Conservation (phyloP, 164 flowering plant genomes). For the Annona cherimola region DNA sequence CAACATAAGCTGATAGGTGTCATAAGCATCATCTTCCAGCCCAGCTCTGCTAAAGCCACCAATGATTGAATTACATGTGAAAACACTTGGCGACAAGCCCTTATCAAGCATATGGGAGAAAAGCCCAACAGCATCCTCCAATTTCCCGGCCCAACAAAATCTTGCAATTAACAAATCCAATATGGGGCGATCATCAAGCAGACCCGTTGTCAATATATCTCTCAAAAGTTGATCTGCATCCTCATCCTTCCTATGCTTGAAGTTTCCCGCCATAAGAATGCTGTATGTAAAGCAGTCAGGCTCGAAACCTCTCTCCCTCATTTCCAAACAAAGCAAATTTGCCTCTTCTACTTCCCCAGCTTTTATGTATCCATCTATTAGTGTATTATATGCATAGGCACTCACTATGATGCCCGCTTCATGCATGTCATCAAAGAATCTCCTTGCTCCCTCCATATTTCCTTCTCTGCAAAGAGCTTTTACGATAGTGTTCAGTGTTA, state of each 20-base stretch:
- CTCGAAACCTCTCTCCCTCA: constrained; percentile 50
- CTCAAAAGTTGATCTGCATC: constrained; percentile 46
- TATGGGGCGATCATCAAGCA: constrained; percentile 34
- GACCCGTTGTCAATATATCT: constrained; percentile 32
- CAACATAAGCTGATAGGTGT: constrained; percentile 49
- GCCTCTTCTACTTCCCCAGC: constrained; percentile 64
- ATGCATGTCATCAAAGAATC: constrained; percentile 37
- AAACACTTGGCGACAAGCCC: constrained; percentile 53
- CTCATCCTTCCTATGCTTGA: constrained; percentile 55
- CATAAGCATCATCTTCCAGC: constrained; percentile 54
- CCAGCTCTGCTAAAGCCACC: constrained; percentile 67
- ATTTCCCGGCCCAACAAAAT: constrained; percentile 68
- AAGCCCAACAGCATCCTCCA: constrained; percentile 61
- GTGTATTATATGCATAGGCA: constrained; percentile 45
- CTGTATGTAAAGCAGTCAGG: constrained; percentile 76
- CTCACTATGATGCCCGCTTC: constrained; percentile 46
- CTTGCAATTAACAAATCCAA: constrained; percentile 52
- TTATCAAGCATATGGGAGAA: constrained; percentile 56
- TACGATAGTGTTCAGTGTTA: constrained; percentile 59
- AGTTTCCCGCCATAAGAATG: constrained; percentile 58
- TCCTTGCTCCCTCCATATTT: constrained; percentile 59
- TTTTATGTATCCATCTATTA: constrained; percentile 81
- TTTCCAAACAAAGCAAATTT: constrained; percentile 50
- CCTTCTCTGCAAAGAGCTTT: constrained; percentile 74
- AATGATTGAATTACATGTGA: constrained; percentile 77